Percentiles rank a stretch among this genome's conserved stretches.
Conservation (phyloP, 2,329 filamentous ascomycete species). For the Cordyceps militaris region DNA sequence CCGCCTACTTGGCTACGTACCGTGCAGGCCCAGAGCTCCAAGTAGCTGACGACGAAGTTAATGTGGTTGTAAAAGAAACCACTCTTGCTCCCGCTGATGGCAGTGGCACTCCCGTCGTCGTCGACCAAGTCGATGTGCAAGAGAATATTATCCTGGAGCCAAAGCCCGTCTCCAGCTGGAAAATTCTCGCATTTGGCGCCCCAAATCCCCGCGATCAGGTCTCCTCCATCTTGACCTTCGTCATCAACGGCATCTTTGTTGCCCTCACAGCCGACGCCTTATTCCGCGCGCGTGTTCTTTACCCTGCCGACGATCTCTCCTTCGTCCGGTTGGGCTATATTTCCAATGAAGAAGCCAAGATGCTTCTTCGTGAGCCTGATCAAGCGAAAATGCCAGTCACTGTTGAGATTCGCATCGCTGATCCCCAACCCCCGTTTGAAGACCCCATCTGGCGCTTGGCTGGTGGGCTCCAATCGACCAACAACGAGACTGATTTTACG, state of each 20-base stretch:
- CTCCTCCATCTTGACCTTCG: conserved; percentile 59
- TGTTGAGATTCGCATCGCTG: conserved; percentile 56
- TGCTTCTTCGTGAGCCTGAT: conserved; percentile 81
- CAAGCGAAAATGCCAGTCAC: conserved; percentile 66
- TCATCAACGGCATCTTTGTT: conserved; percentile 65
- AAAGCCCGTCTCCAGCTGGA: conserved; percentile 48
- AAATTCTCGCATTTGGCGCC: conserved; percentile 65
- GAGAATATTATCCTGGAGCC: conserved; percentile 56
- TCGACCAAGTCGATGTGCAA: conserved; percentile 51
- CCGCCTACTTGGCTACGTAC: conserved; percentile 55
- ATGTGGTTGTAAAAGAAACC: conserved; percentile 46
- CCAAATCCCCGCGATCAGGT: conserved; percentile 65
- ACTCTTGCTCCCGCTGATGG: conserved; percentile 23
- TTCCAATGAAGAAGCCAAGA: conserved; percentile 68
- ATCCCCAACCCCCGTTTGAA: conserved; percentile 44
- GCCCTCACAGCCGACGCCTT: conserved; percentile 69
- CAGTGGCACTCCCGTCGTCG: conserved; percentile 29
- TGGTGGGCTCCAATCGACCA: conserved; percentile 58
- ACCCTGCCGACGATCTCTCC: conserved; percentile 68
- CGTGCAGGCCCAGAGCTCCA: conserved; percentile 49
- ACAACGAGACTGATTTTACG: conserved; percentile 78
- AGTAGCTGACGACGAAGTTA: conserved; percentile 53
- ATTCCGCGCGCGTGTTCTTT: conserved; percentile 61
- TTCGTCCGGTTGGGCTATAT: conserved; percentile 87
- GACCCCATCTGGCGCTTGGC: conserved; percentile 58